These are phyloP conservation scores for Bryum argenteum DNA, from an alignment of 225 moss, liverwort and hornwort genomes.

Conservation along the genomic window DNA sequence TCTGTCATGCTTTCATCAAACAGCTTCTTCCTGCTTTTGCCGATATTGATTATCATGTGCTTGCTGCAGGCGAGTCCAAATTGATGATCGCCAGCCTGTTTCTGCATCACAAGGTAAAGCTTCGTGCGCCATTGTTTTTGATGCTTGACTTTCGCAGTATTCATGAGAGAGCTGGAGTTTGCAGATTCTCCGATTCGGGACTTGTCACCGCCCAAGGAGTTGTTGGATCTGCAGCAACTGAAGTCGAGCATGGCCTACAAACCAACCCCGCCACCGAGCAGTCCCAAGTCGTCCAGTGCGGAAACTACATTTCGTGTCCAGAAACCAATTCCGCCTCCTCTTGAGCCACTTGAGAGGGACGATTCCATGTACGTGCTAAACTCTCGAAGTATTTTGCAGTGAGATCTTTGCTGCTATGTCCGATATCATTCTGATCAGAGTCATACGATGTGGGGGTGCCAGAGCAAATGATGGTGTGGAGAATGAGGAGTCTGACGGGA, in stretches of 20 bases:
- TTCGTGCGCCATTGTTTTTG: neutral
- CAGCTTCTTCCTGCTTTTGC: too few species aligned
- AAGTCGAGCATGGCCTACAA: constrained; percentile 46
- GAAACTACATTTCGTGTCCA: constrained; percentile 16
- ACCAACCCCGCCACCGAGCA: constrained; percentile 35
- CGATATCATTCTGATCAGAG: neutral
- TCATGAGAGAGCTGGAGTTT: neutral
- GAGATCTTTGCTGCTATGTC: neutral
- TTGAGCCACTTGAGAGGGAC: constrained; percentile 8
- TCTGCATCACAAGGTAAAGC: constrained; percentile 35
- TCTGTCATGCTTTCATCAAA: too few species aligned
- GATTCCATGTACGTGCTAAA: constrained; percentile 31
- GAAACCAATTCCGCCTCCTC: constrained; percentile 15
- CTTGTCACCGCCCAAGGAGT: constrained; percentile 51
- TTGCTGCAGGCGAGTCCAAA: constrained; percentile 48
- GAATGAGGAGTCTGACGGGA: constrained; percentile 28
- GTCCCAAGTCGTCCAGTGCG: constrained; percentile 38
- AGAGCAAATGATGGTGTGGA: constrained; percentile 8
- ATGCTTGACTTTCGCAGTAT: too few species aligned
- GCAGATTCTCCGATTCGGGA: constrained; percentile 44
- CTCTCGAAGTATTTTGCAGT: too few species aligned
- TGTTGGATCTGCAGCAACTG: constrained; percentile 27
- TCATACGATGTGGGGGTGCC: constrained; percentile 1
- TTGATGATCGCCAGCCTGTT: constrained; percentile 27
- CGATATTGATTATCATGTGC: too few species aligned